Evolutionary conservation across 192 early-diverging fungal species (phyloP).

Genomic region (Haplosporangium gracile): DNA sequence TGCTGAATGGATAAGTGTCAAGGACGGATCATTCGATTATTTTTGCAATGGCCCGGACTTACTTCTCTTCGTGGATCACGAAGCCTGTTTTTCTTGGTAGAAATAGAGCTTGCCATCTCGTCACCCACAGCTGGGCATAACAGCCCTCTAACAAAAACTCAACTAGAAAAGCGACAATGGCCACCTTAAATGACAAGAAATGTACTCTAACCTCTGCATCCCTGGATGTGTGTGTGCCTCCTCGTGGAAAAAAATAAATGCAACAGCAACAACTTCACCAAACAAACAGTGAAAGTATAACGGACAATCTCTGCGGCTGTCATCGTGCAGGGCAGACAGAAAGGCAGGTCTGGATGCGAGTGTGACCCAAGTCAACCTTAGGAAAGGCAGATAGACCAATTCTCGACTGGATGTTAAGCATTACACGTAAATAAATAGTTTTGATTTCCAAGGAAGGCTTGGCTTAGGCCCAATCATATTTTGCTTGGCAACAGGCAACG

Average conservation of each 20-base stretch:
- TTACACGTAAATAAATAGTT: too few relatives aligned
- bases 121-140: neutral
- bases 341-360: neutral
- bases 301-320: neutral
- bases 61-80: too few relatives aligned
- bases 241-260: too few relatives aligned
- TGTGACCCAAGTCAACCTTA: too few relatives aligned
- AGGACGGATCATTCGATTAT: neutral
- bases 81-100: neutral
- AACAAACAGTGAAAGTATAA: too few relatives aligned
- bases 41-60: neutral
- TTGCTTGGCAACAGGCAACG: conserved; percentile 7
- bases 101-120: neutral
- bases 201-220: too few relatives aligned
- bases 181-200: neutral
- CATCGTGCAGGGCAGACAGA: neutral
- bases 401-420: too few relatives aligned
- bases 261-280: too few relatives aligned
- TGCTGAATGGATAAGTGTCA: neutral
- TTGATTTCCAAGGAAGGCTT: too few relatives aligned
- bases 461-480: neutral
- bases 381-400: neutral
- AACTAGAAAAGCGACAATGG: neutral
- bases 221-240: too few relatives aligned
- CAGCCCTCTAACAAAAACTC: neutral